phyloP scores from a whole-genome alignment of 352 stramenopile species.

The Phytophthora lateralis region DNA sequence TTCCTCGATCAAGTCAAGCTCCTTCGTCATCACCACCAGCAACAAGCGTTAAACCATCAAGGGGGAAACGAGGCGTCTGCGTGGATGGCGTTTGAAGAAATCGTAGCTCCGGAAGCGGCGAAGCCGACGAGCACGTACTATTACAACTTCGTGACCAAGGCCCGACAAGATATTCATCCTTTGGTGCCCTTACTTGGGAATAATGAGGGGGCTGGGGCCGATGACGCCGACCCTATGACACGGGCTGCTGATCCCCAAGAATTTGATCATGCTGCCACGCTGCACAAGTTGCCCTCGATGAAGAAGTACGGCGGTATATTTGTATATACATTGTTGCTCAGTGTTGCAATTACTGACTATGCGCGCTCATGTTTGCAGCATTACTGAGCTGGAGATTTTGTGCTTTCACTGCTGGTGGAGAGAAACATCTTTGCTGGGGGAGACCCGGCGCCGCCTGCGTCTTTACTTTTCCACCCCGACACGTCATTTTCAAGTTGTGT shows the following conservation, averaged over 20 bases:
- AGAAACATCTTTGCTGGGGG: conserved; percentile 46
- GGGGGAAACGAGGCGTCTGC: conserved; percentile 13
- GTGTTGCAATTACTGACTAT: conserved; percentile 4
- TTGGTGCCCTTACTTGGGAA: conserved; percentile 39
- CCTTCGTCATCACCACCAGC: conserved; percentile 34
- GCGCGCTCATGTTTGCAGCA: conserved; percentile 24
- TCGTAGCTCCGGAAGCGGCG: conserved; percentile 5
- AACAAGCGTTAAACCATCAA: conserved; percentile 6
- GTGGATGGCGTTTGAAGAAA: conserved; percentile 64
- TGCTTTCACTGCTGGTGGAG: conserved; percentile 80
- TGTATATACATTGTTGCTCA: background rate
- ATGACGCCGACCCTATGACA: conserved; percentile 18
- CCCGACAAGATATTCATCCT: conserved; percentile 40
- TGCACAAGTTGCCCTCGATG: conserved; percentile 58
- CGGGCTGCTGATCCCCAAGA: conserved; percentile 44
- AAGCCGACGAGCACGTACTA: conserved; percentile 43
- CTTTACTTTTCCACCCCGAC: conserved; percentile 78
- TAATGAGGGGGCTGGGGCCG: conserved; percentile 11
- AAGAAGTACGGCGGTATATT: conserved; percentile 42
- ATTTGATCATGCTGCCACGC: conserved; percentile 48
- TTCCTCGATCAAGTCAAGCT: conserved; percentile 57
- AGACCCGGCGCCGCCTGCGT: conserved; percentile 39
- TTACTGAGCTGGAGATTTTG: conserved; percentile 61
- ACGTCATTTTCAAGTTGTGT: conserved; percentile 64
- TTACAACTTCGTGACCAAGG: conserved; percentile 60